Percentiles rank a stretch among this genome's conserved stretches.
phyloP scores from a whole-genome alignment of 176 grass and related monocot genomes.

The Poa pratensis region DNA sequence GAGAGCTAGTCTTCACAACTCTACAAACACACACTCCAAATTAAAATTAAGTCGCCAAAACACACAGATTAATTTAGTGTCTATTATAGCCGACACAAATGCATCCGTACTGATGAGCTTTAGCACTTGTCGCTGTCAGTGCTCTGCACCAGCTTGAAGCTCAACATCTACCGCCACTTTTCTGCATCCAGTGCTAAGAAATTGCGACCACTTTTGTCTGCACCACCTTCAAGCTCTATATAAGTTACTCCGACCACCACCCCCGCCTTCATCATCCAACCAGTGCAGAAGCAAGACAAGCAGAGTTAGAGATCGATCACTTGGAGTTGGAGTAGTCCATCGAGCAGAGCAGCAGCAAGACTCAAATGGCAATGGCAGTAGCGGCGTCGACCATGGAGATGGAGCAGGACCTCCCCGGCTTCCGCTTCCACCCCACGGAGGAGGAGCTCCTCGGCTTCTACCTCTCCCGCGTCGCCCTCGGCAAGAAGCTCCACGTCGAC shows the following conservation, averaged over 20 bases:
- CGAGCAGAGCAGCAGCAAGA: neutral
- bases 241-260: neutral
- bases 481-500: slow-evolving; percentile 79
- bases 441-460: slow-evolving; percentile 93
- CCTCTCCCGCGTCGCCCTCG: slow-evolving; percentile 53
- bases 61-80: neutral
- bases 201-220: slow-evolving; percentile 5
- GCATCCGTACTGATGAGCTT: neutral
- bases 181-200: neutral
- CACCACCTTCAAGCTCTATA: slow-evolving; percentile 8
- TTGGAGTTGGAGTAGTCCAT: neutral
- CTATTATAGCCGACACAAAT: neutral
- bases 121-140: neutral
- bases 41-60: neutral
- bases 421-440: slow-evolving; percentile 93
- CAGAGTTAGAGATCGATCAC: neutral
- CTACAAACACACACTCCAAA: slow-evolving; percentile 13
- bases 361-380: neutral
- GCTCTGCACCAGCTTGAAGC: no score
- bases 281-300: neutral
- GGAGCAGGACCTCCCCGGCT: slow-evolving; percentile 74
- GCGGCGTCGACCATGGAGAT: slow-evolving; percentile 34
- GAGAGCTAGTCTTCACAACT: neutral
- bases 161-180: no score
- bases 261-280: neutral